Conservation (phyloP, 1,139 yeast genomes). For the Pichia sp. region DNA sequence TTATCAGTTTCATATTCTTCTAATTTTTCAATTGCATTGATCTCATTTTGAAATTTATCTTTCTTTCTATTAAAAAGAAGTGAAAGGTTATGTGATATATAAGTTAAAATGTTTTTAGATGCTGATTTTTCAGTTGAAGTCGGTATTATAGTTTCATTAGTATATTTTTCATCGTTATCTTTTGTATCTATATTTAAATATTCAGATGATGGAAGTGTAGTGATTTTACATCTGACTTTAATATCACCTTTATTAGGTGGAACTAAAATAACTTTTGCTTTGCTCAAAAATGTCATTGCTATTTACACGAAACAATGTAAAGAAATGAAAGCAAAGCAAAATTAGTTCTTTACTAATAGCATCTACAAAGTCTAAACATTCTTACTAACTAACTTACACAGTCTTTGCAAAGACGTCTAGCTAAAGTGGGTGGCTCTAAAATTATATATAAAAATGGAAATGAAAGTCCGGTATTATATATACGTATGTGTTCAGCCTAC, state of each 20-base stretch:
- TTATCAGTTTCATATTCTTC: constrained; percentile 9
- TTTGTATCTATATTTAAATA: neutral
- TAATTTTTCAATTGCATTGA: constrained; percentile 2
- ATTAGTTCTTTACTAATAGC: too few relatives aligned
- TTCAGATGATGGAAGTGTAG: neutral
- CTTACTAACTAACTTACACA: too few relatives aligned
- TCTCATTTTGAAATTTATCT: neutral
- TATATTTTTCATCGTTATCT: neutral
- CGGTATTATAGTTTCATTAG: neutral
- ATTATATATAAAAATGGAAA: too few relatives aligned
- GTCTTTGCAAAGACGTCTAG: too few relatives aligned
- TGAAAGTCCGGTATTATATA: too few relatives aligned
- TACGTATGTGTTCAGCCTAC: too few relatives aligned
- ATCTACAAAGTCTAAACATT: too few relatives aligned
- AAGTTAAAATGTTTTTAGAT: neutral
- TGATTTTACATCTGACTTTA: constrained; percentile 2
- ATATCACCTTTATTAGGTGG: constrained; percentile 10
- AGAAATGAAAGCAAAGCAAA: too few relatives aligned
- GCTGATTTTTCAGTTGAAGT: neutral
- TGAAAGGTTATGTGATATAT: constrained; percentile 10
- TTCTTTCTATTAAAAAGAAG: neutral
- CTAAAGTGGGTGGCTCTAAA: too few relatives aligned
- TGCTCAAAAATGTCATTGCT: neutral
- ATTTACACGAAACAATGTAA: neutral
- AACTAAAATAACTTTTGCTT: neutral